Base-by-base conservation (phyloP, 2,329 filamentous ascomycete genomes). In the Fusarium chuoi region DNA sequence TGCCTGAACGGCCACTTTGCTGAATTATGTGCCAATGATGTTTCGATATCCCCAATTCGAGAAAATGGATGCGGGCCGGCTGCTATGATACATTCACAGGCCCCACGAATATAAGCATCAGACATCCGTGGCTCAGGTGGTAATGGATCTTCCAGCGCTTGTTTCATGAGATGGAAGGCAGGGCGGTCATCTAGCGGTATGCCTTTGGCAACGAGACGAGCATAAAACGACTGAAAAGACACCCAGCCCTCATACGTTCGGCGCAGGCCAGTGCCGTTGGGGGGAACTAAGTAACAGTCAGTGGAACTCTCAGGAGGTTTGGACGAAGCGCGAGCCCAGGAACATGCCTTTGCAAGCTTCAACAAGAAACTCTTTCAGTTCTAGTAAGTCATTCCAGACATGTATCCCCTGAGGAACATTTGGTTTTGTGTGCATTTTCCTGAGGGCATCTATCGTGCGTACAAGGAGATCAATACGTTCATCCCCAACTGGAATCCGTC, bases 181-280 rank as follows among this genome's bases (percentile, higher is more conserved):
- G 81, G 75, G 57, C 79, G 79, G 46, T 69, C 69, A 73, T 78
- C 80, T 17, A 55, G 20, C 30, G 70, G 63, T 24, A 77, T 67
- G 13, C 49, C 39, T n/a, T 68, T 55, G 65, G 75, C 78, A 60
- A 74, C 24, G 41, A 81, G 66, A 54, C 78, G 80, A 30, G 81
- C 81, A 54, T 77, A 75, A 49, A 82, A 81, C 17, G 80, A 80
- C 75, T 82, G 80, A 71, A 82, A 69, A 15, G 78, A 79, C 38
- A 79, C 68, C 80, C 80, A 83, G 56, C 35, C 35, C 17, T 28
- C 14, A n/a, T 13, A 6, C 35, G 51, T 78, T 64, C 7, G 67
- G 33, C 20, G 20, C 36, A 44, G 22, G 14, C 17, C 11, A n/a
- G 26, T 15, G 38, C 39, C 24, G 28, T 36, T 78, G 62, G 17